Base-by-base conservation (phyloP, 768 basidiomycete genomes). In the Dentipellis fragilis region DNA sequence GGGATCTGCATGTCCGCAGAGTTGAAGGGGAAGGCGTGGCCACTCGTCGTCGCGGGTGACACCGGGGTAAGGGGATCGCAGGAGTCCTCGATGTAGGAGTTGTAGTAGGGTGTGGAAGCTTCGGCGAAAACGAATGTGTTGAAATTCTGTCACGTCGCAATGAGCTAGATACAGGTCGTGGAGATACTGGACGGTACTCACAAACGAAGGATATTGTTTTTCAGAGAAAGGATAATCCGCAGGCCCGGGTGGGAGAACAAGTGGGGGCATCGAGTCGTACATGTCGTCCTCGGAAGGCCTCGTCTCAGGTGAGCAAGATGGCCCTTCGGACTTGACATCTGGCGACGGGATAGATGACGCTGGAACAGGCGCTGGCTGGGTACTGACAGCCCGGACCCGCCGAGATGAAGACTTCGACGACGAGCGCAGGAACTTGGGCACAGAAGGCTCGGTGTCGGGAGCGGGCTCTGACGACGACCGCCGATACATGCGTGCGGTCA, bases 401-500 rank as follows among this genome's bases (percentile, higher is more conserved):
- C 56, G 55, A 34, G 54, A 49, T 8, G 55, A 42, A 10, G 49
- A 40, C 52, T 52, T 62, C 37, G 59, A 3, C n/a, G 59, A 34
- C 8, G 56, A 0, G 52, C 52, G 52, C 47, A 62, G 29, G 56
- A 60, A 60, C 49, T 52, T 53, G 1, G 60, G 58, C 4, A 50
- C 58, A 29, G 58, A 59, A 1, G 68, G 66, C 49, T 76, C 74
- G 10, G 74, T 72, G 21, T 76, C 67, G 1, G 81, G 81, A 2
- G 74, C 79, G 46, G 61, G 61, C 51, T 62, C 58, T 5, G 84
- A 87, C 10, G 83, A 84, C 22, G 84, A 85, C 37, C 86, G 80
- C 45, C 79, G 77, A 71, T 80, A 89, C 48, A 78, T 73, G 52
- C 79, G 75, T n/a, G 82, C 85, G 0, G 86, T 88, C 40, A 88